phyloP scores from a whole-genome alignment of 805 yeast species.

The Candida ovalis region DNA sequence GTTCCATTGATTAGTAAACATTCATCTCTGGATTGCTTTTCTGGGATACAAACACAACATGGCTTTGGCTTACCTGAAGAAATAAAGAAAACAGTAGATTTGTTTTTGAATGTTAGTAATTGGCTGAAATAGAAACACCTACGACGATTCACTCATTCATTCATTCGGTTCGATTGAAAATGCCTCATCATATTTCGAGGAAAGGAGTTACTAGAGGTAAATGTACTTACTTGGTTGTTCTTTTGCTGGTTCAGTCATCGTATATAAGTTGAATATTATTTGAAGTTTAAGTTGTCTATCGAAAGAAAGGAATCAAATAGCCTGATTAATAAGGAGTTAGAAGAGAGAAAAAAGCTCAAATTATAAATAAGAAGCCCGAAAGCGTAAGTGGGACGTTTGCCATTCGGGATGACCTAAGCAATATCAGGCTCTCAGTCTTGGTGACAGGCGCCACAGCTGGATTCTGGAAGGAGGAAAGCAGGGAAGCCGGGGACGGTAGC shows the following conservation, averaged over 20 bases:
- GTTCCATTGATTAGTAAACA: conserved; percentile 80
- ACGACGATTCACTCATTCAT: background rate
- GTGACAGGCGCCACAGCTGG: no score
- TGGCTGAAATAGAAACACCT: no score
- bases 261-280: background rate
- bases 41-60: conserved; percentile 88
- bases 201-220: background rate
- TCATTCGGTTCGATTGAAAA: background rate
- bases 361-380: no score
- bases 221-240: conserved; percentile 21
- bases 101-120: conserved; percentile 6
- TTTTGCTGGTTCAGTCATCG: conserved; percentile 21
- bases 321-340: no score
- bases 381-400: no score
- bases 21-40: conserved; percentile 65
- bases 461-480: no score
- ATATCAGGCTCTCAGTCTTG: no score
- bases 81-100: background rate
- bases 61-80: conserved; percentile 71
- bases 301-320: no score
- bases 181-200: background rate
- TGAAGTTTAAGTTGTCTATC: no score
- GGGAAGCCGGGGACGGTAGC: no score
- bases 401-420: no score
- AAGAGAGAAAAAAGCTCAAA: no score